Base-by-base conservation (phyloP, 2,329 filamentous ascomycete species). In the Paraphaeosphaeria sporulosa region DNA sequence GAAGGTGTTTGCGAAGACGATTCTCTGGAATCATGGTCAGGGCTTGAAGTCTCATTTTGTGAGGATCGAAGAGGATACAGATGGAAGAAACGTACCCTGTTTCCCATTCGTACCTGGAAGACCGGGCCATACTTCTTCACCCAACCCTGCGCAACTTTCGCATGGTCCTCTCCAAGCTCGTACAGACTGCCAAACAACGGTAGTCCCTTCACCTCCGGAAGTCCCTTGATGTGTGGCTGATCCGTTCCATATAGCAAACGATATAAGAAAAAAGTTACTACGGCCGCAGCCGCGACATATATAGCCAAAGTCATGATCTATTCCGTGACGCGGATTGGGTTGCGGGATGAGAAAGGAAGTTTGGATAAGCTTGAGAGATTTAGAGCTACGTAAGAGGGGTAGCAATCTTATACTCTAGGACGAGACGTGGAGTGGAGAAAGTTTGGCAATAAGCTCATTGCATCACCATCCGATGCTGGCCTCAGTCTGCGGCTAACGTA, bases 1-100 rank as follows among this genome's bases (percentile, higher is more conserved):
- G 69, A 92, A 94, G 1, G 86, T 89, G 69, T 94, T 94, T 63
- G 90, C 91, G 70, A 93, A 93, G 34, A 94, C 83, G 61, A 94
- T 89, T 60, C 90, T 85, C 82, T 89, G 61, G 3, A 27, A 5
- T 19, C 19, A 17, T 10, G 34, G 23, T 69, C 27, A 70, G 54
- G 19, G 30, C 52, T 34, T 6, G 2, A 2, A 3, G 13, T 38
- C 55, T n/a, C 27, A n/a, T 25, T n/a, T n/a, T n/a, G 44, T 15
- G 36, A 27, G 17, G 32, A 43, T 30, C n/a, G 13, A 12, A 23
- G 13, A 25, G 7, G 17, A 27, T 8, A 47, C 9, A 38, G 17
- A 19, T 32, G n/a, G 48, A 9, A 42, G 8, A n/a, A 34, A 55
- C 76, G 62, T 71, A 89, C 88, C 69, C 81, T 86, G 62, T 90